A percentile compares a stretch with the other conserved stretches of the same genome.
Conservation (phyloP, 805 yeast species). For the Nakazawaea pomicola region DNA sequence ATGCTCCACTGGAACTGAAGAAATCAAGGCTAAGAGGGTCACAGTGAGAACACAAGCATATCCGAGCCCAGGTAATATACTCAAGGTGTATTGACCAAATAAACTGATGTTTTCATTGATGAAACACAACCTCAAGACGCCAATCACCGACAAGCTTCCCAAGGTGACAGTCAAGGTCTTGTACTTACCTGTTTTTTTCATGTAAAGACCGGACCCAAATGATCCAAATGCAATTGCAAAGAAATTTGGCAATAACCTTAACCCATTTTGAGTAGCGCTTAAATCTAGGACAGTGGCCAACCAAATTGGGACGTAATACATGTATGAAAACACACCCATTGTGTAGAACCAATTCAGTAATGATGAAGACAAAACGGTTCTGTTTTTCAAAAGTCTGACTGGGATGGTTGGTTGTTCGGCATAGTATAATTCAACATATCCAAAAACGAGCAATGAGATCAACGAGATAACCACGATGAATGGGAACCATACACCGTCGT, state of each 20-base stretch:
- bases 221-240: constrained; percentile 63
- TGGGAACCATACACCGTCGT: constrained; percentile 38
- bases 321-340: constrained; percentile 57
- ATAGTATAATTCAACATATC: constrained; percentile 42
- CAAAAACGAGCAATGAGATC: constrained; percentile 34
- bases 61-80: constrained; percentile 54
- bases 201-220: constrained; percentile 55
- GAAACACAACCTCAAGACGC: constrained; percentile 31
- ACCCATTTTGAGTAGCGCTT: constrained; percentile 53
- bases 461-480: constrained; percentile 28
- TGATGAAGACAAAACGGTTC: constrained; percentile 62
- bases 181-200: constrained; percentile 64
- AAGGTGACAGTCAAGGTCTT: constrained; percentile 36
- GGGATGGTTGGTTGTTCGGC: constrained; percentile 69
- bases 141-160: constrained; percentile 39
- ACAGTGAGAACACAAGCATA: constrained; percentile 63
- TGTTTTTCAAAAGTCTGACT: constrained; percentile 46
- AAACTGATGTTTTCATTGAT: constrained; percentile 22
- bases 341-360: constrained; percentile 66
- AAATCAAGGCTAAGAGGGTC: constrained; percentile 63
- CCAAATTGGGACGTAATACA: constrained; percentile 70
- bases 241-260: constrained; percentile 52
- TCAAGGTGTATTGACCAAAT: constrained; percentile 33
- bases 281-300: constrained; percentile 49
- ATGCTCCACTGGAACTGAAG: constrained; percentile 59